A percentile compares a stretch with the other conserved stretches of the same genome.
Evolutionary conservation across 2,329 filamentous ascomycete species (phyloP).

Genomic region (Nemania sp.): DNA sequence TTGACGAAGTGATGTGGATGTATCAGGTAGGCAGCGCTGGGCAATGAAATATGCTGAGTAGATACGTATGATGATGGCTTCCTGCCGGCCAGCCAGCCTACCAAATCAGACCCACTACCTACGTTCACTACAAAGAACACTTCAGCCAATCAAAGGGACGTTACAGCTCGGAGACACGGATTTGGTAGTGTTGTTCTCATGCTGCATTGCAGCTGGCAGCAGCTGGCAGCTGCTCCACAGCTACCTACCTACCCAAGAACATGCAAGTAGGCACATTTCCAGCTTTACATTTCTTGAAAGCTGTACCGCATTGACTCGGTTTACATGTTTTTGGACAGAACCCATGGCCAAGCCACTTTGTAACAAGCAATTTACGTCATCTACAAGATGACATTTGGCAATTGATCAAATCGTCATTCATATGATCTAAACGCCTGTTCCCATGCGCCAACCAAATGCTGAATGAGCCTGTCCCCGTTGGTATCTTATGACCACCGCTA

Average conservation of each 20-base stretch:
- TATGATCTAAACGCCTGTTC: slow-evolving; percentile 10
- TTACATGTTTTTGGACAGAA: too few relatives aligned
- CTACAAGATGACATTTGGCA: neutral
- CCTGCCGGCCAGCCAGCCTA: neutral
- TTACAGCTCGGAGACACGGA: slow-evolving; percentile 11
- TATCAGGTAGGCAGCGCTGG: slow-evolving; percentile 27
- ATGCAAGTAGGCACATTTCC: too few relatives aligned
- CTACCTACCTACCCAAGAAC: too few relatives aligned
- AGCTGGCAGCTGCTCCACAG: slow-evolving; percentile 18
- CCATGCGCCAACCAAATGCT: slow-evolving; percentile 37
- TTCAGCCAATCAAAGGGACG: slow-evolving; percentile 8
- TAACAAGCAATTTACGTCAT: too few relatives aligned
- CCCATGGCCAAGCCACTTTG: too few relatives aligned
- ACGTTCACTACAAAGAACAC: neutral
- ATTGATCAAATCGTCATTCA: slow-evolving; percentile 9
- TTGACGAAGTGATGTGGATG: slow-evolving; percentile 1
- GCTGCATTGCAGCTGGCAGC: neutral
- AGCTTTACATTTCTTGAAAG: too few relatives aligned
- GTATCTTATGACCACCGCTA: slow-evolving; percentile 34
- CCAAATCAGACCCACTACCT: neutral
- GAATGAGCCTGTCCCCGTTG: slow-evolving; percentile 33
- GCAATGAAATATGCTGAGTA: slow-evolving; percentile 16
- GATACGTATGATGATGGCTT: slow-evolving; percentile 7
- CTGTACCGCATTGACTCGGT: too few relatives aligned
- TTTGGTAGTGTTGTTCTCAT: slow-evolving; percentile 20